Base-by-base conservation (phyloP, 1,284 basidiomycete genomes). In the Jaminaea rosea region DNA sequence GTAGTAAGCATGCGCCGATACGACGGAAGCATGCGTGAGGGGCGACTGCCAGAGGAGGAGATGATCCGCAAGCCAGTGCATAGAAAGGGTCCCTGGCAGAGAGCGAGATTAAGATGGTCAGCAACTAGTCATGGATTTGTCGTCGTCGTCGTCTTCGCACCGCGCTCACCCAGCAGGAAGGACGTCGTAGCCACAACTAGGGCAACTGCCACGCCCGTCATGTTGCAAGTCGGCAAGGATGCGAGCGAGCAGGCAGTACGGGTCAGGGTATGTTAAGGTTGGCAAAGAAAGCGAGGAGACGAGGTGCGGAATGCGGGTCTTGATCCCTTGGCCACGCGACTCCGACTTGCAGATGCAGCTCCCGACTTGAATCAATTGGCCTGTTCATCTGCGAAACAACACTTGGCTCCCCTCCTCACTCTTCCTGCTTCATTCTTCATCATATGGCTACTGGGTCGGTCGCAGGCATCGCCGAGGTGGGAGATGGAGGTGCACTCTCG, bases 61-160 rank as follows among this genome's bases (percentile, higher is more conserved):
- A 39, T 73, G 68, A 46, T 73, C 71, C 10, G 71, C 71, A 1
- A 60, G 65, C 71, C 68, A 71, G 59, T 73, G 69, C 59, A 72
- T 63, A 3, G 63, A 55, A 23, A 73, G 60, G 23, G 68, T 67
- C n/a, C 69, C 66, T 62, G 53, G 39, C 9, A 13, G 3, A 10
- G n/a, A 44, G 19, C n/a, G 15, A 11, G 29, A 28, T 36, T 4
- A 52, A 53, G 19, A 45, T 8, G n/a, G n/a, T n/a, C n/a, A n/a
- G n/a, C n/a, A n/a, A n/a, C 10, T 10, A 34, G 10, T 34, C 31
- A 10, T 34, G 10, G 10, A 10, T n/a, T 34, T n/a, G 10, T 34
- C 31, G 10, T n/a, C 31, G 21, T 2, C 15, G 6, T 19, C 45
- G 26, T n/a, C 3, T 46, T 8, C 1, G n/a, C n/a, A n/a, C n/a